Percentiles rank a stretch among this genome's conserved stretches.
Evolutionary conservation across 164 flowering plant genomes (phyloP).

Genomic region (Vitis rotundifolia): DNA sequence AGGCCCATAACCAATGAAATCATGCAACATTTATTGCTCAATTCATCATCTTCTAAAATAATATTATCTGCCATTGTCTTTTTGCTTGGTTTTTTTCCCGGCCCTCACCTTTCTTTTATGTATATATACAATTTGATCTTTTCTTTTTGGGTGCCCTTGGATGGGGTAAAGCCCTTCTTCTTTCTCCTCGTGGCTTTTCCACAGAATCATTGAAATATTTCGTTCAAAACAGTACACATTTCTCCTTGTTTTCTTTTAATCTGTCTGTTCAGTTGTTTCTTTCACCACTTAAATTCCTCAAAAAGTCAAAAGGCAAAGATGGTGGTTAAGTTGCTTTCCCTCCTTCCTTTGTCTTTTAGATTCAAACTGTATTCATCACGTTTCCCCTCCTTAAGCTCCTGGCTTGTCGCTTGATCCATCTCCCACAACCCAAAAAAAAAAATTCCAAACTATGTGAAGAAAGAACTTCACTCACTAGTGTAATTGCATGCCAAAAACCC

Average conservation of each 20-base stretch:
- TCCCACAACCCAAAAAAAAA: too few species aligned
- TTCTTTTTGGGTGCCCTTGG: too few species aligned
- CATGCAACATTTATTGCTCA: conserved; percentile 9
- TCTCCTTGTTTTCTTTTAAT: conserved; percentile 2
- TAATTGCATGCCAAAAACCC: too few species aligned
- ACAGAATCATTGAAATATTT: too few species aligned
- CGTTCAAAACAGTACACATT: not conserved
- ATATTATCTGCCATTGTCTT: not conserved
- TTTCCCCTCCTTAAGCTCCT: too few species aligned
- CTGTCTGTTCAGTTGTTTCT: not conserved
- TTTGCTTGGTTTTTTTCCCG: conserved; percentile 5
- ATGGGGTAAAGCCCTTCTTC: too few species aligned
- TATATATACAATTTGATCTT: not conserved
- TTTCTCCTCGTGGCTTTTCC: too few species aligned
- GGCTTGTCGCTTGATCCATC: too few species aligned
- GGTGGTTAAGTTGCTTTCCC: not conserved
- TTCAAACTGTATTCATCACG: too few species aligned
- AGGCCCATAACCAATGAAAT: conserved; percentile 14
- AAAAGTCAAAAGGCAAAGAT: conserved; percentile 11
- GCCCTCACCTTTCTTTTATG: not conserved
- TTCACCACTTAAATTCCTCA: not conserved
- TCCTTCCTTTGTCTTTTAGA: too few species aligned
- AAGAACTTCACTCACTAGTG: too few species aligned
- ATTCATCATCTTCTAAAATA: not conserved
- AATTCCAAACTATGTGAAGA: too few species aligned